A percentile compares a stretch with the other conserved stretches of the same genome.
Conservation (phyloP, 768 basidiomycete genomes). For the Pilatotrama ljubarskyi region DNA sequence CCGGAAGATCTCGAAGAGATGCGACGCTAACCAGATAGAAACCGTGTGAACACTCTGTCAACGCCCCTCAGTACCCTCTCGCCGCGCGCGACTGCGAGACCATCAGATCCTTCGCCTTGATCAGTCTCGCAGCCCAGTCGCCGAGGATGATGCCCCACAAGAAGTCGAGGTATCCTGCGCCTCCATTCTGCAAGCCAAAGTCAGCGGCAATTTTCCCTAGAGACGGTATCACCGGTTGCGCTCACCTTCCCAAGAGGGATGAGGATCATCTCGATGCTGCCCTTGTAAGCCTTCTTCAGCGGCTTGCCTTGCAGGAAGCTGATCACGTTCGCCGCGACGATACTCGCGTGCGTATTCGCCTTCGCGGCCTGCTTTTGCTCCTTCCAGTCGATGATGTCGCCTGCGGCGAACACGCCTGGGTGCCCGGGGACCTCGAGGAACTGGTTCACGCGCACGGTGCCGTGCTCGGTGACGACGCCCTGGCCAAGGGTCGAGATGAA, state of each 20-base stretch:
- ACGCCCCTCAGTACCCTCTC: slow-evolving; percentile 2
- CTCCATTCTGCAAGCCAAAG: slow-evolving; percentile 25
- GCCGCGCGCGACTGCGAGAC: slow-evolving; percentile 13
- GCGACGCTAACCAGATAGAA: neutral
- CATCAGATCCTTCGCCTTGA: slow-evolving; percentile 33
- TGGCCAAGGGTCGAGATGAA: slow-evolving; percentile 46
- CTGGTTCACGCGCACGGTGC: slow-evolving; percentile 53
- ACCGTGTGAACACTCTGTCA: too few relatives aligned
- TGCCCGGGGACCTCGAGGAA: slow-evolving; percentile 57
- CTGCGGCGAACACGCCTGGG: slow-evolving; percentile 60
- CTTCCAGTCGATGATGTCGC: slow-evolving; percentile 62
- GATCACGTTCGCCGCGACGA: slow-evolving; percentile 53
- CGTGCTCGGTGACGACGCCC: slow-evolving; percentile 34
- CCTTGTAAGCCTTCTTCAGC: slow-evolving; percentile 45
- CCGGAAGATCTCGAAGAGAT: neutral
- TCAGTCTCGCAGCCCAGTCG: slow-evolving; percentile 23
- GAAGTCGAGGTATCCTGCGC: slow-evolving; percentile 30
- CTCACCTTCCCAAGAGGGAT: slow-evolving; percentile 56
- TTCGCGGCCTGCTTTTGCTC: slow-evolving; percentile 66
- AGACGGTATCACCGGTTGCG: neutral
- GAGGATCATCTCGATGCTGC: slow-evolving; percentile 52
- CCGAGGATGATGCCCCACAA: slow-evolving; percentile 34
- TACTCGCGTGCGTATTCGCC: slow-evolving; percentile 39
- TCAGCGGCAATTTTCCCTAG: neutral
- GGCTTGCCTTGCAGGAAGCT: slow-evolving; percentile 40